Evolutionary conservation across 345 rosid species (phyloP).

Genomic region (Luvunga scandens): DNA sequence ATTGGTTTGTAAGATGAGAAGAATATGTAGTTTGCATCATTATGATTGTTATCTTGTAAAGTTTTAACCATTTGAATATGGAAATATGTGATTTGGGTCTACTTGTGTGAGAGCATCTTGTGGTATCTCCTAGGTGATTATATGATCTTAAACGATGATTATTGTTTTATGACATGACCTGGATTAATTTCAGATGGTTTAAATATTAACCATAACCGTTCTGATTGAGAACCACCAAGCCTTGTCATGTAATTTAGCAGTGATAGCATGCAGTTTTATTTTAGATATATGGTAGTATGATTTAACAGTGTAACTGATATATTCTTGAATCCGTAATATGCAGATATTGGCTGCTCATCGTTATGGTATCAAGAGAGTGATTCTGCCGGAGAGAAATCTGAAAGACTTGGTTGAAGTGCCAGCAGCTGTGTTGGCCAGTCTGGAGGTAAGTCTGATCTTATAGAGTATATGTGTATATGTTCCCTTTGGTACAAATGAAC

Average conservation of each 20-base stretch:
- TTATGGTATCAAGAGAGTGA: constrained; percentile 85
- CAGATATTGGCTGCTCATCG: constrained; percentile 98
- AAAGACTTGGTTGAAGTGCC: constrained; percentile 98
- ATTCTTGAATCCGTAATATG: constrained; percentile 20
- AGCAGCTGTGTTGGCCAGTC: constrained; percentile 65
- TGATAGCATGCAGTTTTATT: not conserved
- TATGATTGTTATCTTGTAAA: not conserved
- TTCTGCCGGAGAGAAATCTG: constrained; percentile 87
- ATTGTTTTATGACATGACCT: not conserved
- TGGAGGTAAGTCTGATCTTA: constrained; percentile 60
- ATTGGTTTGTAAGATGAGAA: not conserved
- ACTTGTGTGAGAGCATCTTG: not conserved
- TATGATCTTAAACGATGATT: not conserved
- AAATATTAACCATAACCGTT: not conserved
- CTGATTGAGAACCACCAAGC: not conserved
- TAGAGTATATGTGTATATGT: not conserved
- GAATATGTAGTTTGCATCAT: not conserved
- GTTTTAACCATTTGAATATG: not conserved
- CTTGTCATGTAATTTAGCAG: not conserved
- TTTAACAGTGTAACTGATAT: not conserved
- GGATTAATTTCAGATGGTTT: not conserved
- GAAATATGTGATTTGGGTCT: not conserved
- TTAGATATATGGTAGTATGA: not conserved
- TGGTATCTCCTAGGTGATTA: not conserved
- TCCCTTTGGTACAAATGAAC: not conserved